Conservation (phyloP, 2,329 filamentous ascomycete species). For the Malbranchea zuffiana region DNA sequence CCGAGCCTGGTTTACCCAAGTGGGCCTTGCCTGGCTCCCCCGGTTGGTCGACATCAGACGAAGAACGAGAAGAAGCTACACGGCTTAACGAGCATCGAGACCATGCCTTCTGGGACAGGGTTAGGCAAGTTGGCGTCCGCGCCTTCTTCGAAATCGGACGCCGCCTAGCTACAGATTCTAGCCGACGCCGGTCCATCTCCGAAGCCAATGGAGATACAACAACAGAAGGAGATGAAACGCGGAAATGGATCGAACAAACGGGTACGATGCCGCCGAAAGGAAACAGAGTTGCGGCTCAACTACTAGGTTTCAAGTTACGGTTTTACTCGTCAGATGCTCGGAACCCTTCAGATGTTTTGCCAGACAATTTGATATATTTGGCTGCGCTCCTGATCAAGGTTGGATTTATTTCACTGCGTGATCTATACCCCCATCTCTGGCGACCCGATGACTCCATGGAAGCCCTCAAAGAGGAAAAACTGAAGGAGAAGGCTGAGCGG, state of each 20-base stretch:
- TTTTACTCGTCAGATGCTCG: constrained; percentile 81
- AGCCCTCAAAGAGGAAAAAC: constrained; percentile 54
- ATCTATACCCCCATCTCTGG: constrained; percentile 86
- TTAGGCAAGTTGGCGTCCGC: constrained; percentile 62
- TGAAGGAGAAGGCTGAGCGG: constrained; percentile 67
- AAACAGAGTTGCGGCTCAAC: constrained; percentile 83
- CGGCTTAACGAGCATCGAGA: constrained; percentile 56
- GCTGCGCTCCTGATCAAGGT: constrained; percentile 91
- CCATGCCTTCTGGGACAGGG: constrained; percentile 65
- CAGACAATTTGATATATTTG: constrained; percentile 85
- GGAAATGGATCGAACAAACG: constrained; percentile 69
- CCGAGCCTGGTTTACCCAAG: constrained; percentile 56
- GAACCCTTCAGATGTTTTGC: constrained; percentile 63
- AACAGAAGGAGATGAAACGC: constrained; percentile 46
- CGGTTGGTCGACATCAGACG: constrained; percentile 53
- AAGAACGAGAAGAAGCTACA: constrained; percentile 53
- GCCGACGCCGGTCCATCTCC: constrained; percentile 40
- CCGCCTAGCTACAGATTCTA: constrained; percentile 51
- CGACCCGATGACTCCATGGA: constrained; percentile 77
- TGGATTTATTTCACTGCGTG: constrained; percentile 84
- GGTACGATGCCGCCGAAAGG: constrained; percentile 72
- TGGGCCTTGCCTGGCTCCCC: constrained; percentile 71
- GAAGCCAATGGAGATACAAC: constrained; percentile 26
- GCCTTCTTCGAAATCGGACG: constrained; percentile 86
- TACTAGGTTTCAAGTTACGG: constrained; percentile 91